Base-by-base conservation (phyloP, 164 flowering plant genomes). In the Dillenia turbinata region DNA sequence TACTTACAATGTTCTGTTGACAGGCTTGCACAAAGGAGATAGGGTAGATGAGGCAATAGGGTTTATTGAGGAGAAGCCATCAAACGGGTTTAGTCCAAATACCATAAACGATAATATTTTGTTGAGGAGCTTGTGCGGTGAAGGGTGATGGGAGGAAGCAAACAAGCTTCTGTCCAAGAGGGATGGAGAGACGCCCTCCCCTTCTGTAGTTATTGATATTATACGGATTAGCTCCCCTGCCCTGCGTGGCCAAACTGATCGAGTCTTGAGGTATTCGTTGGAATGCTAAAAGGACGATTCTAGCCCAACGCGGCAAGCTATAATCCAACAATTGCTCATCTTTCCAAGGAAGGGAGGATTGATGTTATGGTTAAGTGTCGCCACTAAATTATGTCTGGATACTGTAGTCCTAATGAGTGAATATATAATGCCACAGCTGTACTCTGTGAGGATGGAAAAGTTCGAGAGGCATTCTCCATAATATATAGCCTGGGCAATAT, bases 1-100 rank as follows among this genome's bases (percentile, higher is more conserved):
- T 55, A 83, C 85, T 59, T 88, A 91, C 76, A 94, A 94, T 78
- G 88, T 91, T 61, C 54, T 94, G 69, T 70, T 94, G 48, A 91
- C 90, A 15, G 96, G 92, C 47, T 73, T 94, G 63, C 88, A 96
- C 77, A 88, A 85, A 67, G 96, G 89, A 77, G 89, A 83, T 56
- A 76, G 96, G 69, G 60, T 66, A 1, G 87, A 84, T 16, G 96
- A 89, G 55, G 97, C 96, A 0, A 74, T 88, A 15, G 16, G 9
- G 10, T 79, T 85, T 56, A 86, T 89, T 59, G 77, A 89, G 80
- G 70, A 70, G 57, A 70, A 89, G 53, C 90, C 96, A 0, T 63
- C 68, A 0, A 85, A 76, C 69, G 96, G 99, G 5, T 85, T 91
- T 75, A 62, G 51, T 47, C 90, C 96, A 13, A 89, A 89, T 81